Evolutionary conservation across 108 stramenopile genomes (phyloP), one percentile per base, ranked within the genome.

Genomic region (Asterionellopsis glacialis): DNA sequence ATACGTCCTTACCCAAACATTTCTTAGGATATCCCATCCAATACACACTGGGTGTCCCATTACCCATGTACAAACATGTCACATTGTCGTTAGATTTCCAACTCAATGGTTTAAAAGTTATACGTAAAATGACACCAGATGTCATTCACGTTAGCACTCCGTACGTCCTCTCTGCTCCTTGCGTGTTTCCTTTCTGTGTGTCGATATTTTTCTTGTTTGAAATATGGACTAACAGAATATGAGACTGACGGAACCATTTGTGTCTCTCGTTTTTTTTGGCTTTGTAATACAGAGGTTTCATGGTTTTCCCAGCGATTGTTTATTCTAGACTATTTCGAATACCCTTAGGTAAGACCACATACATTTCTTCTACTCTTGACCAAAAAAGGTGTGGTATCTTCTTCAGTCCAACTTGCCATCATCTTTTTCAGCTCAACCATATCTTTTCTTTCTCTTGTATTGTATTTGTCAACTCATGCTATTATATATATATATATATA

Each of bases 101-200:
- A 39, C 38, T 55, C 52, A 76, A 68, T 38, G 61, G 42, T 25
- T 6, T 61, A 18, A 16, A 67, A 45, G 54, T 60, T 4, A 54
- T 71, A 6, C 13, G 44, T 7, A 63, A 55, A 16, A 53, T 73
- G 21, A 48, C 51, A 57, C 83, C 85, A 23, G 83, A 94, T 68
- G 10, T 94, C 40, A 72, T 94, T 21, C 92, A 94, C 59, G 87
- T 81, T 0, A 78, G 83, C 18, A 71, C 82, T 23, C 92, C 92
- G 26, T 57, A 57, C n/a, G 57, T 57, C 6, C 6, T 15, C 11
- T 33, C 10, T 56, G 43, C 43, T 11, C 43, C 11, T 11, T 13
- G 43, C 11, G 47, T 48, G 9, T 48, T 9, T 16, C 9, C 19
- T 16, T 1, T 9, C 47, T 48, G 5, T 33, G 33, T 33, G 33